Conservation (phyloP, 2,329 filamentous ascomycete species). For the Phialophora expanda region DNA sequence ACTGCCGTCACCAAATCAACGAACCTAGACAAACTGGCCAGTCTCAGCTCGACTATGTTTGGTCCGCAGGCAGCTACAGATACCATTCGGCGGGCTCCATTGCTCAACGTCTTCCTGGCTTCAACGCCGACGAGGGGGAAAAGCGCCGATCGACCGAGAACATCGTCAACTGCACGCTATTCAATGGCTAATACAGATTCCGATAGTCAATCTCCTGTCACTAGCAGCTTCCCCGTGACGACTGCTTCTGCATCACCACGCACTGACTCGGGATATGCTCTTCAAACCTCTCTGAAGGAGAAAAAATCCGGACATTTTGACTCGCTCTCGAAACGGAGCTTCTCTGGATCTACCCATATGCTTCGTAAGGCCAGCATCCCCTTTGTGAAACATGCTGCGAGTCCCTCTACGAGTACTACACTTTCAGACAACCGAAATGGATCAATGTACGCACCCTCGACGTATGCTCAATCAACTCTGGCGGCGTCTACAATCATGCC, state of each 20-base stretch:
- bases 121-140: constrained; percentile 61
- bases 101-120: constrained; percentile 91
- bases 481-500: constrained; percentile 59
- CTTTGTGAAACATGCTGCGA: constrained; percentile 67
- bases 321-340: constrained; percentile 79
- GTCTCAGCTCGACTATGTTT: constrained; percentile 87
- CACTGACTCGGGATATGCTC: constrained; percentile 87
- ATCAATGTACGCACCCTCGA: constrained; percentile 56
- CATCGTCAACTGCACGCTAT: constrained; percentile 63
- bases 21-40: constrained; percentile 82
- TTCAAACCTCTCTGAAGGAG: constrained; percentile 84
- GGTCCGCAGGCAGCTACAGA: constrained; percentile 66
- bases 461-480: constrained; percentile 57
- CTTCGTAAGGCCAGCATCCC: constrained; percentile 68
- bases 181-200: constrained; percentile 61
- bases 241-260: constrained; percentile 80
- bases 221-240: constrained; percentile 75
- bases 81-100: constrained; percentile 61
- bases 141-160: constrained; percentile 66
- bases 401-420: constrained; percentile 51
- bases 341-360: constrained; percentile 64
- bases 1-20: constrained; percentile 71
- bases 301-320: constrained; percentile 95
- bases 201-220: constrained; percentile 70
- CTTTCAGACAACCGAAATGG: constrained; percentile 51